Base-by-base conservation (phyloP, 2,329 filamentous ascomycete species). In the Monosporascus sp. region DNA sequence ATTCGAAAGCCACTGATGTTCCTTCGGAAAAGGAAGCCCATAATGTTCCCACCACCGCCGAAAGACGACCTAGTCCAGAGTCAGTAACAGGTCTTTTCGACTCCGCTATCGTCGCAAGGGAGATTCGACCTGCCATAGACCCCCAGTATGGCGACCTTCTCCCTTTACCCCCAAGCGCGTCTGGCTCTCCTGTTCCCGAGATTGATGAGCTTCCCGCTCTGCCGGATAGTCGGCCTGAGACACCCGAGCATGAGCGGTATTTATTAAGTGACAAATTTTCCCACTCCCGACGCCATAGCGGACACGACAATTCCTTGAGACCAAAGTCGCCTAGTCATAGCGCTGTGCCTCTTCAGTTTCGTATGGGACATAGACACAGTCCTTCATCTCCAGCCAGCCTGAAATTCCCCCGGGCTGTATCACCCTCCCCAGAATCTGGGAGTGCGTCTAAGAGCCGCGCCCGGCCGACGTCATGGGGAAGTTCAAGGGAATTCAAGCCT, bases 401-500 rank as follows among this genome's bases (percentile, higher is more conserved):
- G 47, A 71, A 65, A 55, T 68, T 70, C 9, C 73, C 76, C 9
- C 55, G 67, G 3, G 52, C 58, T 11, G 66, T 67, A 41, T 63
- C 67, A 11, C 57, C 64, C 0, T 65, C 66, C 47, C 55, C 65
- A 5, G 73, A 77, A 58, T 55, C 65, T 18, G 63, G 58, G 52
- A 66, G 65, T 35, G 58, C 68, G 15, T 60, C 62, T 15, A 76
- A 72, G 59, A 68, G 70, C 48, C 65, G 70, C 43, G 63, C 75
- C 22, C 75, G 83, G 5, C 81, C 81, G 14, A 82, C 73, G 14
- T 85, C 81, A 0, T 85, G 82, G 82, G 82, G 84, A 45, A 81
- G 72, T 58, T 79, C 78, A 18, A 81, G 81, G 51, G 90, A 94
- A 65, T 86, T 92, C 63, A 85, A 88, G 60, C 92, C 92, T 0